Percentiles rank a stretch among this genome's conserved stretches.
These are phyloP conservation scores for Trichoderma gracile DNA, from an alignment of 2,329 filamentous ascomycete genomes.

Conservation along the genomic window DNA sequence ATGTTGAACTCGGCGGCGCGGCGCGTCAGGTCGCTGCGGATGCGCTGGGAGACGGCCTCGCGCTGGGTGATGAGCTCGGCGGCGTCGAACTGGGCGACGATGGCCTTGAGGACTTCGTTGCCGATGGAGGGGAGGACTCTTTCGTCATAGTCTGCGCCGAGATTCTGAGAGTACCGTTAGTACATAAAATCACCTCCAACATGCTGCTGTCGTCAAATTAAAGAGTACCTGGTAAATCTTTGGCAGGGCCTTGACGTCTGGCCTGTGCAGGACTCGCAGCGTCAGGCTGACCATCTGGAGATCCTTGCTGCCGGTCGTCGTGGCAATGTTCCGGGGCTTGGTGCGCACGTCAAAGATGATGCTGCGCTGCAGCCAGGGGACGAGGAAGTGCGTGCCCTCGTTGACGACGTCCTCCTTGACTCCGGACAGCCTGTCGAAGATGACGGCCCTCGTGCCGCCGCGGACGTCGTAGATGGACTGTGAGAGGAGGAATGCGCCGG, in stretches of 20 bases:
- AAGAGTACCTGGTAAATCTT: conserved; percentile 93
- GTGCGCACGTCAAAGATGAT: conserved; percentile 97
- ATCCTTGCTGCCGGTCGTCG: conserved; percentile 97
- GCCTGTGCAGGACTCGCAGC: conserved; percentile 88
- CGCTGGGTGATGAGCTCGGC: conserved; percentile 98
- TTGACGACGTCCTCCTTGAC: conserved; percentile 91
- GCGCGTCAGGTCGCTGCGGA: conserved; percentile 87
- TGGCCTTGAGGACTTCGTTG: conserved; percentile 98
- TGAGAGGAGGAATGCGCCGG: conserved; percentile 68
- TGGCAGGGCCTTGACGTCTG: conserved; percentile 87
- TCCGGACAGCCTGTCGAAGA: conserved; percentile 91
- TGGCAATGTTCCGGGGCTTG: conserved; percentile 95
- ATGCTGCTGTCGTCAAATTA: neutral
- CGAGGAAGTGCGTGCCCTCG: conserved; percentile 94
- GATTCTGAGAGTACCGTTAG: conserved; percentile 61
- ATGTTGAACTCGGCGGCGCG: conserved; percentile 98
- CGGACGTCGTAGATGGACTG: conserved; percentile 95
- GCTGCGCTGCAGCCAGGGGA: conserved; percentile 93
- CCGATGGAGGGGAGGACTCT: conserved; percentile 97
- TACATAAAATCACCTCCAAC: no score
- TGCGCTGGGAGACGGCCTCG: conserved; percentile 93
- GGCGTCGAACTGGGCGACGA: conserved; percentile 98
- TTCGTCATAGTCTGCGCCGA: conserved; percentile 98
- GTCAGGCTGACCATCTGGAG: conserved; percentile 99
- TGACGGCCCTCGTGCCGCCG: conserved; percentile 90